Conservation (phyloP, 257 asterid genomes). For the Ajuga chamaepitys region DNA sequence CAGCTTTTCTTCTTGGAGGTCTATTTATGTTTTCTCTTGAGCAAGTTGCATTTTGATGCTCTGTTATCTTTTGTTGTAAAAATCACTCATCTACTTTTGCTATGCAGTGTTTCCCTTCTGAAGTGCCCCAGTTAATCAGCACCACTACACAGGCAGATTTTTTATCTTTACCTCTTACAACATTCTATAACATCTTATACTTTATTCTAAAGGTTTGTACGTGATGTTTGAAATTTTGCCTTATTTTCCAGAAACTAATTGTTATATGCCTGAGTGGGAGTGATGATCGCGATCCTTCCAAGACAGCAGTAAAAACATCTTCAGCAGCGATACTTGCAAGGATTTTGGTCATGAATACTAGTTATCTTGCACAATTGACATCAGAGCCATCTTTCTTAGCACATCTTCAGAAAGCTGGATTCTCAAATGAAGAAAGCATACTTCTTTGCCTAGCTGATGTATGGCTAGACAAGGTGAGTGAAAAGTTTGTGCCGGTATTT, state of each 20-base stretch:
- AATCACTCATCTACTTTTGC: conserved; percentile 21
- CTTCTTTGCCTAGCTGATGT: conserved; percentile 90
- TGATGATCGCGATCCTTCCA: conserved; percentile 83
- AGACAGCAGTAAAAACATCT: conserved; percentile 74
- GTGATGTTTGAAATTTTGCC: conserved; percentile 3
- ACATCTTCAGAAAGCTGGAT: conserved; percentile 67
- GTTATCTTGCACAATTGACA: conserved; percentile 78
- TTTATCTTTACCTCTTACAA: conserved; percentile 1
- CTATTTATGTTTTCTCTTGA: neutral
- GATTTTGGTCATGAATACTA: conserved; percentile 84
- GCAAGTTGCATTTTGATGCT: neutral
- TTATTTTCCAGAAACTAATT: conserved; percentile 56
- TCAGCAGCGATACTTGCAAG: conserved; percentile 89
- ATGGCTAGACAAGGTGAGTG: conserved; percentile 92
- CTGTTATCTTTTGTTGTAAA: neutral
- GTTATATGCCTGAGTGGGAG: conserved; percentile 77
- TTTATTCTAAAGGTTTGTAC: neutral
- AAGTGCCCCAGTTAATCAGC: conserved; percentile 79
- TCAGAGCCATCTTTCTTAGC: conserved; percentile 62
- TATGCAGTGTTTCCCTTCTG: conserved; percentile 85
- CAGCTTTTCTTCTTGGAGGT: neutral
- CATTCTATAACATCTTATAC: neutral
- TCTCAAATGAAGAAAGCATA: conserved; percentile 70
- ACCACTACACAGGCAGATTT: conserved; percentile 60
- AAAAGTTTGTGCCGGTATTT: neutral